Conservation (phyloP, 208 protist genomes). For the Leishmania amazonensis region DNA sequence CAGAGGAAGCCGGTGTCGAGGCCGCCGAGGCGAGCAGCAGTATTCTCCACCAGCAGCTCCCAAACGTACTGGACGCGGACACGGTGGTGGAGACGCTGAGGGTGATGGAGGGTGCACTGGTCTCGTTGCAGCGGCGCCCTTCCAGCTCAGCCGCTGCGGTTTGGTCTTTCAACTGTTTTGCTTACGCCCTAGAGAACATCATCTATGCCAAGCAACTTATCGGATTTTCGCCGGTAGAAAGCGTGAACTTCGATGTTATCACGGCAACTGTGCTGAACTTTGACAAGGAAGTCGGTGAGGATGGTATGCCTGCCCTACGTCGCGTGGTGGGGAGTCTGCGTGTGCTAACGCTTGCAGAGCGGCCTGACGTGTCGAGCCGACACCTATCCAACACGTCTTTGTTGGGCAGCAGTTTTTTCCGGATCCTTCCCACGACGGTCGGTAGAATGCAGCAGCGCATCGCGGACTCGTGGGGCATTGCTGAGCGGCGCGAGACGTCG, state of each 20-base stretch:
- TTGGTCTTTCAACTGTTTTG: conserved; percentile 30
- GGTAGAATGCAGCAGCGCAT: conserved; percentile 35
- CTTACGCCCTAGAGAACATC: conserved; percentile 39
- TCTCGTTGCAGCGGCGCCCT: conserved; percentile 20
- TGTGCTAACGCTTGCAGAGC: conserved; percentile 31
- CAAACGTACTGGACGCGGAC: conserved; percentile 21
- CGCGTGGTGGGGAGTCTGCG: conserved; percentile 30
- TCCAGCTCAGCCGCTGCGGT: conserved; percentile 12
- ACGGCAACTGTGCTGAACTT: conserved; percentile 34
- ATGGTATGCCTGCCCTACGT: conserved; percentile 14
- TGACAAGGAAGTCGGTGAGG: conserved; percentile 29
- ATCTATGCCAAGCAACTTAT: conserved; percentile 36
- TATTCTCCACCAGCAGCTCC: conserved; percentile 31
- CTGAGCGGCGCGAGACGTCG: conserved; percentile 13
- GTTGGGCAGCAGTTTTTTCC: conserved; percentile 22
- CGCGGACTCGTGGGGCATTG: conserved; percentile 13
- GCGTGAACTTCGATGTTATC: conserved; percentile 38
- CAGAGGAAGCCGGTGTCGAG: conserved; percentile 23
- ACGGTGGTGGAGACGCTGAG: conserved; percentile 21
- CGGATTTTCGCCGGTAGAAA: conserved; percentile 37
- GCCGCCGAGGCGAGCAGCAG: conserved; percentile 23
- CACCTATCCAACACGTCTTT: conserved; percentile 1
- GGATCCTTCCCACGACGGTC: conserved; percentile 32
- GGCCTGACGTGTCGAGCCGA: conserved; percentile 11
- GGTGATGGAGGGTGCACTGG: conserved; percentile 19